Evolutionary conservation across 208 protist species (phyloP).

Genomic region (Acanthamoeba healyi): DNA sequence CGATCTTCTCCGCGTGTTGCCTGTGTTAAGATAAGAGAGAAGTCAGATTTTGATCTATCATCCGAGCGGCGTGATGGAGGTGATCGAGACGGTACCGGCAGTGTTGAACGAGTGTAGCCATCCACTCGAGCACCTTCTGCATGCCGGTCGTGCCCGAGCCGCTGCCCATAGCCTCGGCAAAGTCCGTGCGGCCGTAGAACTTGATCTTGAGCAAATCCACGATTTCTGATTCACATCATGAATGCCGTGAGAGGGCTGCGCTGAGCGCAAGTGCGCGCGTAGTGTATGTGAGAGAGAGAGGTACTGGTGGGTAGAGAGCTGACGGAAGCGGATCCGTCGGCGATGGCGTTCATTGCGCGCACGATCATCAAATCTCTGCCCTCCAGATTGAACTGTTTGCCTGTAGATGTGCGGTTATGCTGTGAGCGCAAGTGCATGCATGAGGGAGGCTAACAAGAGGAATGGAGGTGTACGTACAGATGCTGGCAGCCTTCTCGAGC

Average conservation of each 20-base stretch:
- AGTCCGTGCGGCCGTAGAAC: slow-evolving; percentile 23
- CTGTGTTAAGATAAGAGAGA: not conserved
- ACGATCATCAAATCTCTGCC: slow-evolving; percentile 31
- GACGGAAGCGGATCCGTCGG: slow-evolving; percentile 28
- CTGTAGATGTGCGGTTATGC: not conserved
- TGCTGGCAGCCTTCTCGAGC: slow-evolving; percentile 38
- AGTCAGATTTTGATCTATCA: too few relatives aligned
- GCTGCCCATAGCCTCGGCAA: slow-evolving; percentile 17
- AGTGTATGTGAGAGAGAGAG: not conserved
- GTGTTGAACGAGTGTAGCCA: not conserved
- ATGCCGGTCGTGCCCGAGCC: not conserved
- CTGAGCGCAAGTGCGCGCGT: not conserved
- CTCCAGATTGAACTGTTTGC: slow-evolving; percentile 58
- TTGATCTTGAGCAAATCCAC: slow-evolving; percentile 40
- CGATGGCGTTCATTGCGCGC: slow-evolving; percentile 30
- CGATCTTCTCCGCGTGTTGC: slow-evolving; percentile 44
- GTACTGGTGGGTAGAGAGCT: slow-evolving; percentile 16
- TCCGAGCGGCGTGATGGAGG: not conserved
- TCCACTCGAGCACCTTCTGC: slow-evolving; percentile 32
- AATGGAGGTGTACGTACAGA: slow-evolving; percentile 22
- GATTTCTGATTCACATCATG: not conserved
- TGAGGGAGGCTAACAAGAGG: not conserved
- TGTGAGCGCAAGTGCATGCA: not conserved
- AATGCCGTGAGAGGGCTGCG: too few relatives aligned
- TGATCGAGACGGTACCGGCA: slow-evolving; percentile 26